Evolutionary conservation across 139 green algal species (phyloP).

Genomic region (Mesostigma viride): DNA sequence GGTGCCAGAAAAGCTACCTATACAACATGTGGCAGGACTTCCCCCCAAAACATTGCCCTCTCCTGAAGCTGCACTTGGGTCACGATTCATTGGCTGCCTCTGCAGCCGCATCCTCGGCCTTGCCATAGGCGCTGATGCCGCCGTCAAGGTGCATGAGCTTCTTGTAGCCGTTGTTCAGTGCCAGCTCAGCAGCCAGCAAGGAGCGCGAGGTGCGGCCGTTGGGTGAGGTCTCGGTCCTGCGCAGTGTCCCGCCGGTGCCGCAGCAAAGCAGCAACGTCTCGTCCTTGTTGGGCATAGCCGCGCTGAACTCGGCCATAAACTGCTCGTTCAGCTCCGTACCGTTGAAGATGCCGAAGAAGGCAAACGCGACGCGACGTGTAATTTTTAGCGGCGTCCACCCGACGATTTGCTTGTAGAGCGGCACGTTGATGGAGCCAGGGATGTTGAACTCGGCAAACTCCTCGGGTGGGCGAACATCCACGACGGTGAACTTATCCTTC

Average conservation of each 20-base stretch:
- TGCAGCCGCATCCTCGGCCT: not conserved
- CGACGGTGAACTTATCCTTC: too few species aligned
- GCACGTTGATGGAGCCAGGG: not conserved
- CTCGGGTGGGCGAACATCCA: not conserved
- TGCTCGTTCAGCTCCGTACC: constrained; percentile 14
- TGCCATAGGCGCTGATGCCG: not conserved
- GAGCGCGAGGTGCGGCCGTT: not conserved
- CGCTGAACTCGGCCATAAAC: constrained; percentile 9
- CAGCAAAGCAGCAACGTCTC: not conserved
- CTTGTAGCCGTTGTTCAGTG: not conserved
- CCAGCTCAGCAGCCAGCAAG: not conserved
- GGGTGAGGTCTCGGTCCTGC: not conserved
- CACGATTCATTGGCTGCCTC: too few species aligned
- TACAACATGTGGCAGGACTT: too few species aligned
- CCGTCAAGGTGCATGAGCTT: not conserved
- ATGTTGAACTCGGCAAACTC: not conserved
- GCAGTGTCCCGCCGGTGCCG: not conserved
- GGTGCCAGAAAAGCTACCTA: too few species aligned
- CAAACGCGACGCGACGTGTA: constrained; percentile 4
- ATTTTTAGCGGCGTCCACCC: constrained; percentile 6
- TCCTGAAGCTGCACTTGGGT: too few species aligned
- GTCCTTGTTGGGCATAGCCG: not conserved
- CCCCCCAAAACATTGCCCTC: too few species aligned
- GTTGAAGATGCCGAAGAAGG: constrained; percentile 22
- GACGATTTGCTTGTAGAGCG: not conserved